Evolutionary conservation across 2,329 filamentous ascomycete species (phyloP).

Genomic region (Leptographium wingfieldii): DNA sequence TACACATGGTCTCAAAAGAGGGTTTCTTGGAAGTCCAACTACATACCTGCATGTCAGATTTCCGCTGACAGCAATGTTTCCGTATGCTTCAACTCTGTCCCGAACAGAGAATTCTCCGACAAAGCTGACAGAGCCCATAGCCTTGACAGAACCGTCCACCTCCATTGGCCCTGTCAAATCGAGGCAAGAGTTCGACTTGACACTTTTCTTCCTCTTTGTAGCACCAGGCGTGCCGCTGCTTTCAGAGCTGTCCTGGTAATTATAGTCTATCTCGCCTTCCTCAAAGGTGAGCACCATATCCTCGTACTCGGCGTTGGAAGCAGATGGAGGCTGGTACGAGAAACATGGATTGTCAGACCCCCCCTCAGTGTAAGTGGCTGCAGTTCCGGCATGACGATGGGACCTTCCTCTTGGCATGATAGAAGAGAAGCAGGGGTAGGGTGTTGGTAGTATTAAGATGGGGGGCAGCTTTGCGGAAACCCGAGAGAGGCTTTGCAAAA

Average conservation of each 20-base stretch:
- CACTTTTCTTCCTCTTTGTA: slow-evolving; percentile 23
- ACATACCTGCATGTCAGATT: slow-evolving; percentile 29
- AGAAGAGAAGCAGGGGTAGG: background rate
- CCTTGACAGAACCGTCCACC: slow-evolving; percentile 33
- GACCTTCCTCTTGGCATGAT: slow-evolving; percentile 1
- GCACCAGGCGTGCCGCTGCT: slow-evolving; percentile 1
- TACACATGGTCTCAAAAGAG: background rate
- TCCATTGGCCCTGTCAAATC: slow-evolving; percentile 32
- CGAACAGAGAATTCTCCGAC: slow-evolving; percentile 30
- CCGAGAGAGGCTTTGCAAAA: too few species aligned
- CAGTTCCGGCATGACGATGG: background rate
- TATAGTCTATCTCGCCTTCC: slow-evolving; percentile 11
- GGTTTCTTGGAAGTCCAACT: background rate
- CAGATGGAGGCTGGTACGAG: background rate
- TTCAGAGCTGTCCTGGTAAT: background rate
- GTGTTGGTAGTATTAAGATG: background rate
- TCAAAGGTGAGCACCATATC: slow-evolving; percentile 10
- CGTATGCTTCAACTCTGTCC: slow-evolving; percentile 34
- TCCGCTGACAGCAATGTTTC: slow-evolving; percentile 28
- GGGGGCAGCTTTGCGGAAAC: too few species aligned
- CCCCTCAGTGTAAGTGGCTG: background rate
- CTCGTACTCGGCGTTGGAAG: slow-evolving; percentile 5
- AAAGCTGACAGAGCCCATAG: slow-evolving; percentile 30
- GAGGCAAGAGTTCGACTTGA: slow-evolving; percentile 29
- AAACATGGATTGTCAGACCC: background rate